Conservation (phyloP, 352 stramenopile species). For the Phytophthora ohioensis region DNA sequence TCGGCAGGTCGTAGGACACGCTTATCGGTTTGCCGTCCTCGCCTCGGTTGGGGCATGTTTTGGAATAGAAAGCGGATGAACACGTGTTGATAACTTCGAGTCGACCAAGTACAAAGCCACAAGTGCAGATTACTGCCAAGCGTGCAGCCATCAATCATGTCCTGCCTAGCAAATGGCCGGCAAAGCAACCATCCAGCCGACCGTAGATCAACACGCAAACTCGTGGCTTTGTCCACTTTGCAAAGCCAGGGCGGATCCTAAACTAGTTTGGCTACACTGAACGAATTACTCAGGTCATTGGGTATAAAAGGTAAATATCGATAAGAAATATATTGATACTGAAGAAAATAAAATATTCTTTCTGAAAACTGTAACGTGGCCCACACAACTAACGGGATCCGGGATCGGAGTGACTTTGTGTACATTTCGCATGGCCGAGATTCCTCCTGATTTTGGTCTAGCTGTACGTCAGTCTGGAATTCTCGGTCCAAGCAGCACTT, state of each 20-base stretch:
- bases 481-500: conserved; percentile 18
- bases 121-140: background rate
- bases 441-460: conserved; percentile 19
- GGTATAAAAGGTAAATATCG: background rate
- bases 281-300: background rate
- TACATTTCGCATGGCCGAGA: conserved; percentile 17
- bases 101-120: background rate
- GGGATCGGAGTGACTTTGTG: conserved; percentile 8
- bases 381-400: conserved; percentile 12
- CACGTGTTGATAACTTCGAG: background rate
- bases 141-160: background rate
- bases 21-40: background rate
- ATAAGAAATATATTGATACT: background rate
- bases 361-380: conserved; percentile 1
- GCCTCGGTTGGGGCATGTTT: background rate
- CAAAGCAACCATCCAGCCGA: conserved; percentile 23
- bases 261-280: background rate
- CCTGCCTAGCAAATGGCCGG: background rate
- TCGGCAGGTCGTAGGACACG: conserved; percentile 14
- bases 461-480: conserved; percentile 28
- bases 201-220: background rate
- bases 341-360: conserved; percentile 1
- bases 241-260: conserved; percentile 1
- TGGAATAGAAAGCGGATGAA: background rate
- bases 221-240: conserved; percentile 26